phyloP scores from a whole-genome alignment of 2,329 filamentous ascomycete species.

The Pseudocercospora macadamiae region DNA sequence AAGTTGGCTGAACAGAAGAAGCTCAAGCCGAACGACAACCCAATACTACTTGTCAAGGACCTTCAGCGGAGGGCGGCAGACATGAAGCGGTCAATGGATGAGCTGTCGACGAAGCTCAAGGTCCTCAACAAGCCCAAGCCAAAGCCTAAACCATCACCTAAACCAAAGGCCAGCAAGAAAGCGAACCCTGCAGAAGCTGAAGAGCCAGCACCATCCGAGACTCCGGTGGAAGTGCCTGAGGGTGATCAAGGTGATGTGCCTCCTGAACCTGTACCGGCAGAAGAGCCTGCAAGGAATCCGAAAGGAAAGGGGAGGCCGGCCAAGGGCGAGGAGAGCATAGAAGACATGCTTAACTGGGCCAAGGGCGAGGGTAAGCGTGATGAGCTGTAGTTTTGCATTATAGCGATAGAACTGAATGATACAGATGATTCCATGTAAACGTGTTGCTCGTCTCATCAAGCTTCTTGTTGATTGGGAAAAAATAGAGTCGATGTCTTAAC shows the following conservation, averaged over 20 bases:
- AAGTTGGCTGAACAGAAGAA: conserved; percentile 72
- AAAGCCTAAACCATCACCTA: conserved; percentile 23
- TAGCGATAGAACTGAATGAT: conserved; percentile 13
- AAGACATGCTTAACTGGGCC: conserved; percentile 29
- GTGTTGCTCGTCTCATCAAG: no score
- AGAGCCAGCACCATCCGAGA: conserved; percentile 17
- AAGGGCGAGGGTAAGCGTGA: conserved; percentile 22
- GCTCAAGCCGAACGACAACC: conserved; percentile 71
- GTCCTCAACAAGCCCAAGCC: conserved; percentile 21
- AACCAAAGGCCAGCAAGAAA: conserved; percentile 29
- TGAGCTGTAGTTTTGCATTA: conserved; percentile 25
- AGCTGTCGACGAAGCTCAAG: conserved; percentile 63
- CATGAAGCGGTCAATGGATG: conserved; percentile 70
- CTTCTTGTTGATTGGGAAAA: no score
- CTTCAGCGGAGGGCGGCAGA: conserved; percentile 69
- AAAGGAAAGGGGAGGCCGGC: conserved; percentile 20
- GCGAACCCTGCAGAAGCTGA: conserved; percentile 17
- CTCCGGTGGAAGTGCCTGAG: conserved; percentile 12
- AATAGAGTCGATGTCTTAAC: no score
- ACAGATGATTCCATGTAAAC: conserved; percentile 17
- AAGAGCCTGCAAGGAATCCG: conserved; percentile 6
- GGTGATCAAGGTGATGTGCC: conserved; percentile 6
- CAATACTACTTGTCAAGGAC: conserved; percentile 73
- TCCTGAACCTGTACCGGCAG: neutral
- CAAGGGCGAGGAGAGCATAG: conserved; percentile 26